Conservation (phyloP, 2,329 filamentous ascomycete genomes). For the Pseudocercospora macadamiae region DNA sequence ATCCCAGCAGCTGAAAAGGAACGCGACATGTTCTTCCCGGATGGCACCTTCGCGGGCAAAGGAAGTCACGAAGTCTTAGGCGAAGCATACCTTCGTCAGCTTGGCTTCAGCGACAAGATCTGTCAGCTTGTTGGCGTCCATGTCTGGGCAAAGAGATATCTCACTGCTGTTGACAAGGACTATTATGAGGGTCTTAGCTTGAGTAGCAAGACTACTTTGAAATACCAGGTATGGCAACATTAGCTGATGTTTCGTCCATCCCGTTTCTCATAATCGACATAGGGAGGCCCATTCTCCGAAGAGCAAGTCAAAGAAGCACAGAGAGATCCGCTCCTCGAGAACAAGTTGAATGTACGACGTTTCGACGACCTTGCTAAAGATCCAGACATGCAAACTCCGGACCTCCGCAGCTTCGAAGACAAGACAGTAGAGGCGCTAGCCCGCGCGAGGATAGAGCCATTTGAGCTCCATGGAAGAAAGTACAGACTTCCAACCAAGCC, state of each 20-base stretch:
- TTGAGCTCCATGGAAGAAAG: conserved; percentile 33
- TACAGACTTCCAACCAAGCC: conserved; percentile 41
- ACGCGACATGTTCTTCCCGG: conserved; percentile 28
- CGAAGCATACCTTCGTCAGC: conserved; percentile 39
- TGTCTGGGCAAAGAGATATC: conserved; percentile 46
- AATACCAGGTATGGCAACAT: conserved; percentile 37
- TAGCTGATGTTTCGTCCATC: not conserved
- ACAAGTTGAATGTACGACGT: conserved; percentile 42
- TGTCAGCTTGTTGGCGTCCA: conserved; percentile 44
- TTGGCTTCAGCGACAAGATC: conserved; percentile 43
- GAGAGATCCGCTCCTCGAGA: conserved; percentile 38
- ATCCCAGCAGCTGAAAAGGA: conserved; percentile 40
- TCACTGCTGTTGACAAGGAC: conserved; percentile 39
- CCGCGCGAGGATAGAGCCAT: not conserved
- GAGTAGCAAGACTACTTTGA: conserved; percentile 43
- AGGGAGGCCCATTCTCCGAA: conserved; percentile 41
- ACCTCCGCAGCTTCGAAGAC: conserved; percentile 19
- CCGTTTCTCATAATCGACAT: not conserved
- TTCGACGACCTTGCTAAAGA: conserved; percentile 46
- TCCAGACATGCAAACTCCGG: conserved; percentile 26
- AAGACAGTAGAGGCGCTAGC: conserved; percentile 23
- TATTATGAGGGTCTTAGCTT: conserved; percentile 43
- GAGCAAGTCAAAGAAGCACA: conserved; percentile 37
- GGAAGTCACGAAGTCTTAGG: conserved; percentile 45
- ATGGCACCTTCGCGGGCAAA: conserved; percentile 40